A percentile compares a stretch with the other conserved stretches of the same genome.
Evolutionary conservation across 73 alveolate species (phyloP).

Genomic region (Symbiodinium natans): DNA sequence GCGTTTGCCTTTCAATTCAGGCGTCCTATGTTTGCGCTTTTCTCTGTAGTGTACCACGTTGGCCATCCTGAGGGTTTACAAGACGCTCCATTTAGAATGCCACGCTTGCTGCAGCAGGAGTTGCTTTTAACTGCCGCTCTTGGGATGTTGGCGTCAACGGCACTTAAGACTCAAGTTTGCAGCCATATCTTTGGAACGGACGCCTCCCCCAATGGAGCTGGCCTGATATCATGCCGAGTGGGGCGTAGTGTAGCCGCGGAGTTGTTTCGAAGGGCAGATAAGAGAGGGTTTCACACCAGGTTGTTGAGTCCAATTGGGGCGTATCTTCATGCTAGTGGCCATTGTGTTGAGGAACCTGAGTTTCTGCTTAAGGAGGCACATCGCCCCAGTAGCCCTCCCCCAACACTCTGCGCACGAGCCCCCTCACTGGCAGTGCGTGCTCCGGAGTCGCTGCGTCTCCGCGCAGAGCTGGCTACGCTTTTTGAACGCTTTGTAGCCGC

Average conservation of each 20-base stretch:
- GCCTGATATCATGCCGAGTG: neutral
- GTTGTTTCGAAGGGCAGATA: neutral
- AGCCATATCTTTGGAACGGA: neutral
- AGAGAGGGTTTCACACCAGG: neutral
- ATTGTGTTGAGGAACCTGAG: neutral
- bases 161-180: neutral
- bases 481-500: neutral
- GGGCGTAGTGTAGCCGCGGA: neutral
- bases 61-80: neutral
- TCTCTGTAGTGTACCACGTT: neutral
- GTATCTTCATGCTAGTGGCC: neutral
- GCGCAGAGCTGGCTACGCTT: neutral
- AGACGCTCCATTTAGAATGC: neutral
- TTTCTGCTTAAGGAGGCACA: no score
- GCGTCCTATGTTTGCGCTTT: neutral
- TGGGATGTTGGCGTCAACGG: neutral
- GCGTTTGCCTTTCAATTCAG: conserved; percentile 16
- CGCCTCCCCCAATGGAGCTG: conserved; percentile 5
- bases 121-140: neutral
- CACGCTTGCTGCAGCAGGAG: neutral
- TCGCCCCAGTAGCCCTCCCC: neutral
- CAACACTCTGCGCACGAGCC: neutral
- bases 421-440: neutral
- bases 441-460: neutral
- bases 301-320: neutral